Evolutionary conservation across 192 early-diverging fungal genomes (phyloP).

Genomic region (Podila horticola): DNA sequence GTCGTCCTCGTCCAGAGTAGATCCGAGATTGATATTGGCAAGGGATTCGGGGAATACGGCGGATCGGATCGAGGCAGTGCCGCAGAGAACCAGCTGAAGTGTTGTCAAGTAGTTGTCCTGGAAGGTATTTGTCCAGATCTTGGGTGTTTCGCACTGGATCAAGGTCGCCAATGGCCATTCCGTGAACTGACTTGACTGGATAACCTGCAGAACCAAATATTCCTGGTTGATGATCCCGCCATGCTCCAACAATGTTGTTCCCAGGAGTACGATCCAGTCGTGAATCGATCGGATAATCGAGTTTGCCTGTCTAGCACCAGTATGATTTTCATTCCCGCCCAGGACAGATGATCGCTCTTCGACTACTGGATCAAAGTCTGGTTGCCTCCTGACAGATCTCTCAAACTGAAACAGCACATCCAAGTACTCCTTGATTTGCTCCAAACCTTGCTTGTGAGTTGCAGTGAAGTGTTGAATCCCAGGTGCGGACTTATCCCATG

Average conservation of each 20-base stretch:
- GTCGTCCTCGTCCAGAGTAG: conserved; percentile 51
- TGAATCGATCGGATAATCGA: conserved; percentile 29
- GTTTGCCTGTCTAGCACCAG: neutral
- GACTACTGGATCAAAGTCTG: conserved; percentile 28
- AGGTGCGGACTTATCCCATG: neutral
- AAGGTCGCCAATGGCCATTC: conserved; percentile 21
- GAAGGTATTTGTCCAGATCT: conserved; percentile 18
- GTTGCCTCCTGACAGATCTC: conserved; percentile 30
- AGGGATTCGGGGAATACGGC: neutral
- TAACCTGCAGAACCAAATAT: conserved; percentile 34
- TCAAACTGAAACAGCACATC: conserved; percentile 52
- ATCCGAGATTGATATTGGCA: conserved; percentile 13
- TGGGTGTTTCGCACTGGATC: conserved; percentile 34
- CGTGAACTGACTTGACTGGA: conserved; percentile 12
- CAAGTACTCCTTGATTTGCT: conserved; percentile 16
- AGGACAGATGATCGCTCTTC: conserved; percentile 7
- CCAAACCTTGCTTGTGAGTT: neutral
- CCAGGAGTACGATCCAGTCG: conserved; percentile 35
- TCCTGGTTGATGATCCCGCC: conserved; percentile 16
- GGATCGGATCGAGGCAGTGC: neutral
- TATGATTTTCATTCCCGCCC: neutral
- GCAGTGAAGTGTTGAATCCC: neutral
- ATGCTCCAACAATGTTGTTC: conserved; percentile 18
- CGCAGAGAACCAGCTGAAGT: conserved; percentile 35
- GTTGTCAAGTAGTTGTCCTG: conserved; percentile 26